phyloP scores from a whole-genome alignment of 805 yeast species.

The Wickerhamomyces kurtzmanii region DNA sequence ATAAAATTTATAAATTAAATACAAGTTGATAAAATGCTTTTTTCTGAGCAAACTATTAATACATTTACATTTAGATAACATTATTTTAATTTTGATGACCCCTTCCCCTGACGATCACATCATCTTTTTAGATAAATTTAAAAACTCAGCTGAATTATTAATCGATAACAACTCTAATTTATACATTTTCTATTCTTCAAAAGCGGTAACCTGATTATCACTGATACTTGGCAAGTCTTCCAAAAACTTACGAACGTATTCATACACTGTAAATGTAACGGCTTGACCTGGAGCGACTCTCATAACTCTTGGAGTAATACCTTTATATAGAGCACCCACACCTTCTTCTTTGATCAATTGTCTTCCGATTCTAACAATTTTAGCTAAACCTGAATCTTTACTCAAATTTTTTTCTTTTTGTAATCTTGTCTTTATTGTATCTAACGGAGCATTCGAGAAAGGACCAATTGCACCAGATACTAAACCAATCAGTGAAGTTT shows the following conservation, averaged over 20 bases:
- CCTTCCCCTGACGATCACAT: too few species aligned
- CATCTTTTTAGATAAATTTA: too few species aligned
- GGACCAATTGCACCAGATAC: conserved; percentile 97
- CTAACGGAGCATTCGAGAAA: conserved; percentile 93
- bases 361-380: conserved; percentile 72
- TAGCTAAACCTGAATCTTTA: conserved; percentile 61
- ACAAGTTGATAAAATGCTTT: too few species aligned
- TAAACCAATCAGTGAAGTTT: conserved; percentile 86
- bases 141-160: too few species aligned
- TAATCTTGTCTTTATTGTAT: conserved; percentile 93
- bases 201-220: conserved; percentile 14
- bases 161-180: too few species aligned
- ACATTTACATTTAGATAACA: too few species aligned
- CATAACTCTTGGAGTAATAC: conserved; percentile 98
- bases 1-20: too few species aligned
- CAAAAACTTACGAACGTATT: conserved; percentile 65
- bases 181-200: conserved; percentile 19
- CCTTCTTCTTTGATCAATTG: conserved; percentile 88
- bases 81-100: too few species aligned
- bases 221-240: conserved; percentile 25
- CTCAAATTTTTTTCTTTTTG: conserved; percentile 75
- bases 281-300: conserved; percentile 99
- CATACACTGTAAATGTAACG: conserved; percentile 95
- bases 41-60: too few species aligned
- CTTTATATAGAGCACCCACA: conserved; percentile 79